A percentile compares a stretch with the other conserved stretches of the same genome.
phyloP scores from a whole-genome alignment of 768 basidiomycete species.

The Epithele typhae region DNA sequence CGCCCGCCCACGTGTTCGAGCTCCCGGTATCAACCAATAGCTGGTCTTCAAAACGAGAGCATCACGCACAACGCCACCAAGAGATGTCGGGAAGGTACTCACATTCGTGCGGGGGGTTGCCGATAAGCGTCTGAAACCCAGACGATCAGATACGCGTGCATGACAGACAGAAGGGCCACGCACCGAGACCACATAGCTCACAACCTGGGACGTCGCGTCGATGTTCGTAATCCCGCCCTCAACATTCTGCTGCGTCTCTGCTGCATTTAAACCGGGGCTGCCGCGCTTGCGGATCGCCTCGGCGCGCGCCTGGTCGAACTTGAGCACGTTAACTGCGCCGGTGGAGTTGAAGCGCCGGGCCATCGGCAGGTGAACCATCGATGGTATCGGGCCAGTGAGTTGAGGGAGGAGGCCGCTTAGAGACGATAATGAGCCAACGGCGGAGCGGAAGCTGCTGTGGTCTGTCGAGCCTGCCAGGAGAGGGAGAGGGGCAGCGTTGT shows the following conservation, averaged over 20 bases:
- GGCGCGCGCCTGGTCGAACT: conserved; percentile 19
- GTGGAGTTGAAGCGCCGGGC: conserved; percentile 17
- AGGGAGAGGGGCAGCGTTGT: too few relatives aligned
- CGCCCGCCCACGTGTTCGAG: conserved; percentile 22
- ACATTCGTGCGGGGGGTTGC: conserved; percentile 20
- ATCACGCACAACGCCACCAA: too few relatives aligned
- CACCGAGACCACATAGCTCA: conserved; percentile 24
- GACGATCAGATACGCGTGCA: too few relatives aligned
- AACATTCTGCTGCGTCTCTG: too few relatives aligned
- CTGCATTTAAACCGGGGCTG: too few relatives aligned
- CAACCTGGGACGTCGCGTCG: conserved; percentile 12
- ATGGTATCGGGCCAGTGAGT: too few relatives aligned
- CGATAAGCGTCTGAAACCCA: conserved; percentile 18
- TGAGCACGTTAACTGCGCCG: conserved; percentile 14
- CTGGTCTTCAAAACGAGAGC: too few relatives aligned
- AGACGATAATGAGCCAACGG: too few relatives aligned
- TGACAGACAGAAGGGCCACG: not conserved
- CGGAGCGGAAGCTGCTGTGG: too few relatives aligned
- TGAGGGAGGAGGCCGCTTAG: too few relatives aligned
- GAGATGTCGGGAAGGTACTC: conserved; percentile 10
- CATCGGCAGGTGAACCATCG: conserved; percentile 13
- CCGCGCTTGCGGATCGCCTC: conserved; percentile 7
- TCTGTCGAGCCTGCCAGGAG: too few relatives aligned
- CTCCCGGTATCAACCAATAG: conserved; percentile 22
- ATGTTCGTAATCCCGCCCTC: too few relatives aligned